Conservation (phyloP, 129 eudicot species). For the Chrysanthemum seticuspe region DNA sequence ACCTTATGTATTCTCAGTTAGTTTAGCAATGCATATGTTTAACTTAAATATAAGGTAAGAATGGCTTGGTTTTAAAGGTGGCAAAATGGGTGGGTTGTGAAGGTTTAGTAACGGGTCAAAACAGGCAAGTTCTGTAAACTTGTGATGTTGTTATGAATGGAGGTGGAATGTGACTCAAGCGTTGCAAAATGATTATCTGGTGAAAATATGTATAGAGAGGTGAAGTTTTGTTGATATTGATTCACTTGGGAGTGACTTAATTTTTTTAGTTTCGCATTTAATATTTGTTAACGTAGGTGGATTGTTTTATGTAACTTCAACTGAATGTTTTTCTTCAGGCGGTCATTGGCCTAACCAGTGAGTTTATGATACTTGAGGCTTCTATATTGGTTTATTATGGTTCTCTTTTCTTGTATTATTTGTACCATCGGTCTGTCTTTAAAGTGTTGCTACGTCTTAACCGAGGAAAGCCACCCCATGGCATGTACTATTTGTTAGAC, state of each 20-base stretch:
- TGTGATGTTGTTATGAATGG: constrained; percentile 4
- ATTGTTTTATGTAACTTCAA: constrained; percentile 78
- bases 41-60: no score
- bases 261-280: constrained; percentile 65
- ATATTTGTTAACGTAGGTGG: constrained; percentile 66
- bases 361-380: constrained; percentile 68
- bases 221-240: constrained; percentile 86
- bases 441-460: constrained; percentile 68
- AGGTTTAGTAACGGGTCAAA: no score
- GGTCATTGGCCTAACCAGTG: constrained; percentile 92
- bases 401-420: constrained; percentile 83
- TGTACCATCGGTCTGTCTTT: constrained; percentile 91
- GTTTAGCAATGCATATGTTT: no score
- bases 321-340: constrained; percentile 88
- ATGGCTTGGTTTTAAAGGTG: no score
- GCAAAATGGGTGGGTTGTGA: no score
- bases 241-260: constrained; percentile 92
- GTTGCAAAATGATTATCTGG: constrained; percentile 69
- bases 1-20: no score
- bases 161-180: constrained; percentile 70
- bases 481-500: constrained; percentile 44
- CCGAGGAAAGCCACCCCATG: constrained; percentile 64
- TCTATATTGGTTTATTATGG: constrained; percentile 75
- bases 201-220: constrained; percentile 70
- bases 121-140: no score